Conservation (phyloP, 2,329 filamentous ascomycete species). For the Alternaria incomplexa region DNA sequence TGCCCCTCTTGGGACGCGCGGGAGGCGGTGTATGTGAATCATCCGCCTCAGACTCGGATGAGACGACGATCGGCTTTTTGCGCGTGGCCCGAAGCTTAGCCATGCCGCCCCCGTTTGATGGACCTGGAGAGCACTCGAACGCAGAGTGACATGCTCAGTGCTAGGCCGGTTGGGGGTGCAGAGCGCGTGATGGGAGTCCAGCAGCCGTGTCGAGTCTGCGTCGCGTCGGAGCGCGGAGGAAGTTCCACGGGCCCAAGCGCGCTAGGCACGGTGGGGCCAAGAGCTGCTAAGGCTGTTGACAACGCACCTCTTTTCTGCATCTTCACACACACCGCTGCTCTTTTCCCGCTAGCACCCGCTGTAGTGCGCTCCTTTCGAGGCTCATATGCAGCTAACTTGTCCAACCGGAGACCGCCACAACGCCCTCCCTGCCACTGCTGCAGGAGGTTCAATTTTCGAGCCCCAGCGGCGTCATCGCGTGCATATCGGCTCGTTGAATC, state of each 20-base stretch:
- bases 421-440: constrained; percentile 32
- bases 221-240: constrained; percentile 4
- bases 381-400: constrained; percentile 31
- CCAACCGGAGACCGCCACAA: constrained; percentile 45
- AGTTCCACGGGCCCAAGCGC: constrained; percentile 1
- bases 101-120: constrained; percentile 44
- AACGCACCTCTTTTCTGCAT: constrained; percentile 14
- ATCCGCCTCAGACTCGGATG: constrained; percentile 43
- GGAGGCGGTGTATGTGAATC: constrained; percentile 37
- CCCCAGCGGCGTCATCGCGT: constrained; percentile 26
- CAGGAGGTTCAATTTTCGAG: constrained; percentile 33
- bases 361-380: constrained; percentile 23
- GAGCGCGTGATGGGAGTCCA: constrained; percentile 4
- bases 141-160: constrained; percentile 39
- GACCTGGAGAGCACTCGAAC: constrained; percentile 15
- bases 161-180: constrained; percentile 22
- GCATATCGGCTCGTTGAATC: constrained; percentile 26
- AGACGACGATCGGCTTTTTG: constrained; percentile 46
- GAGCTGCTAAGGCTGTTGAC: constrained; percentile 2
- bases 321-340: constrained; percentile 19
- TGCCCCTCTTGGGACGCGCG: constrained; percentile 37
- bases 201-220: background rate
- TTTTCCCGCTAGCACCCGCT: constrained; percentile 12
- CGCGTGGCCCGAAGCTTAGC: constrained; percentile 46
- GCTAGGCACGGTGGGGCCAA: constrained; percentile 3